Base-by-base conservation (phyloP, 1,284 basidiomycete species). In the Phellopilus nigrolimitatus region DNA sequence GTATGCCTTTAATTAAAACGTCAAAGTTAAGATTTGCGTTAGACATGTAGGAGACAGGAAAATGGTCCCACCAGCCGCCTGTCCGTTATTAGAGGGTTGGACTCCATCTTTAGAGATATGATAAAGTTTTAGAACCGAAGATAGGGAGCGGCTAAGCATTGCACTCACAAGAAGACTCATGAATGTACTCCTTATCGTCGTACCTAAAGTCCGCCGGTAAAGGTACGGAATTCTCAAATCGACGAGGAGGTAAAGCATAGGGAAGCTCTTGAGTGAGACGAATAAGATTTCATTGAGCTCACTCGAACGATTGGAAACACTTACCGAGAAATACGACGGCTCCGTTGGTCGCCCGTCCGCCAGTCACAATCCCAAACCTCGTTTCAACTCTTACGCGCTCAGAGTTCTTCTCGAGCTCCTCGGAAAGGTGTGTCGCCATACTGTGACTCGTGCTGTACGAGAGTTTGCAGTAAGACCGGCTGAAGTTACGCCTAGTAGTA, bases 1-100 rank as follows among this genome's bases (percentile, higher is more conserved):
- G 70, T 1, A 61, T 66, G n/a, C 64, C 77, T 79, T 59, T 24
- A 15, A 3, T 8, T 22, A 28, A 25, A 30, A 22, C 9, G 12
- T 9, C 42, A 3, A 28, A 40, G 13, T 9, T 39, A 44, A 36
- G 25, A 42, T 27, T 8, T 27, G n/a, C n/a, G n/a, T n/a, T n/a
- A n/a, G n/a, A n/a, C n/a, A n/a, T n/a, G n/a, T n/a, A n/a, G n/a
- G n/a, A n/a, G n/a, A n/a, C 7, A 17, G 7, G 25, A 37, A 43
- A 28, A 40, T 10, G 25, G 33, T 52, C 57, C 43, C 58, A 76
- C 79, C 73, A 58, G 66, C 69, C 2, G 79, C 70, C 61, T 84
- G 83, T 0, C 84, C 83, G 57, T 86, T 78, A 59, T 82, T 82
- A 7, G 56, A 64, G 0, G 83, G 83, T 55, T 87, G 84, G 8